A percentile compares a stretch with the other conserved stretches of the same genome.
phyloP scores from a whole-genome alignment of 345 rosid genomes.

The Citrus reticulata region DNA sequence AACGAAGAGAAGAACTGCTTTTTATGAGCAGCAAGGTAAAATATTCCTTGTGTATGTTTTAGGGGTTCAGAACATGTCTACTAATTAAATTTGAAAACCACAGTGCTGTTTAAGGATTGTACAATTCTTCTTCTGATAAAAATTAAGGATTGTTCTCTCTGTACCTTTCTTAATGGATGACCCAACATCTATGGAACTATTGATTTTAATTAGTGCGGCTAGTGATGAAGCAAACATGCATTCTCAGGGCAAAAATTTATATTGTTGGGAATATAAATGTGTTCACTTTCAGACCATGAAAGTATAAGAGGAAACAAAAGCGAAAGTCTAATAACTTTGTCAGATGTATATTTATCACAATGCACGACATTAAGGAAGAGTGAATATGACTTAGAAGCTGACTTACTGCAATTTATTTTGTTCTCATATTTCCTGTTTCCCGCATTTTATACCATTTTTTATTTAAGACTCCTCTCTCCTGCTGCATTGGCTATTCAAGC shows the following conservation, averaged over 20 bases:
- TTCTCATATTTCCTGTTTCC: background rate
- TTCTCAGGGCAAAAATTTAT: no score
- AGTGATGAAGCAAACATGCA: background rate
- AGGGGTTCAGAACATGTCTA: background rate
- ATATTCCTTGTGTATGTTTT: background rate
- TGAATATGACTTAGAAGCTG: background rate
- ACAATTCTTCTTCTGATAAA: background rate
- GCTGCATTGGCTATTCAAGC: background rate
- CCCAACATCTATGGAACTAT: background rate
- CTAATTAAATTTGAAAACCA: background rate
- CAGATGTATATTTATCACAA: background rate
- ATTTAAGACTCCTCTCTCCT: background rate
- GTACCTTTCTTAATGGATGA: background rate
- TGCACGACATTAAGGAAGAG: background rate
- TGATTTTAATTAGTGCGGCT: background rate
- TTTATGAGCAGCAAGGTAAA: conserved; percentile 82
- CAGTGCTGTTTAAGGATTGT: background rate
- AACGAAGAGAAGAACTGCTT: conserved; percentile 78
- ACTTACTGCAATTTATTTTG: background rate
- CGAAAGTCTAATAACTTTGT: background rate
- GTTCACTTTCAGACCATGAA: background rate
- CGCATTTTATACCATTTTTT: background rate
- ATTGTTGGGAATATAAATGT: no score
- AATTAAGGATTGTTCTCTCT: background rate
- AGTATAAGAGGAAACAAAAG: background rate